A percentile compares a stretch with the other conserved stretches of the same genome.
These are phyloP conservation scores for Mycena indigotica DNA, from an alignment of 768 basidiomycete genomes.

Conservation along the genomic window DNA sequence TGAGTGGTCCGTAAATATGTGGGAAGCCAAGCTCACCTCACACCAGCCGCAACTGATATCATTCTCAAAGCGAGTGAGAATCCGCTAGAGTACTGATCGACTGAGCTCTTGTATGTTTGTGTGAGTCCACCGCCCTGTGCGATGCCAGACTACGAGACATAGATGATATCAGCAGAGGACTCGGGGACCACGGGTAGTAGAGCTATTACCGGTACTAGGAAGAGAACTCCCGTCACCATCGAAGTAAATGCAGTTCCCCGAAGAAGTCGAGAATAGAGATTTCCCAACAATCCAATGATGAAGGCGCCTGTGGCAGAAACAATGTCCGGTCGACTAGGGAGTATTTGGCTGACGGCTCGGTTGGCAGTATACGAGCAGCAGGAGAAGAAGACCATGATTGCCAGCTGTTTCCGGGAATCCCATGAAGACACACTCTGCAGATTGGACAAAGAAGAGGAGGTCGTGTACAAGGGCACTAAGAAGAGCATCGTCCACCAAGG, in stretches of 20 bases:
- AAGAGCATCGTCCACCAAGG: slow-evolving; percentile 82
- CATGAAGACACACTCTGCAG: slow-evolving; percentile 57
- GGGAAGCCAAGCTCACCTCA: not conserved
- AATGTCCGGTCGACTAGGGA: slow-evolving; percentile 71
- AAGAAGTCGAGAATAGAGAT: slow-evolving; percentile 74
- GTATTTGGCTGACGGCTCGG: slow-evolving; percentile 56
- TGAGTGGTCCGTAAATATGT: not conserved
- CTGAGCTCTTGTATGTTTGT: slow-evolving; percentile 59
- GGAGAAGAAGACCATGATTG: slow-evolving; percentile 78
- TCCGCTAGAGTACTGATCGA: slow-evolving; percentile 73
- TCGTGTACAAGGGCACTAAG: slow-evolving; percentile 77
- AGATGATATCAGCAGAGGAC: slow-evolving; percentile 11
- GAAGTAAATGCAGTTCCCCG: slow-evolving; percentile 85
- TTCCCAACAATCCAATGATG: slow-evolving; percentile 77
- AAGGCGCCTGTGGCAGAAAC: slow-evolving; percentile 80
- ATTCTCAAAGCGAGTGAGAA: slow-evolving; percentile 80
- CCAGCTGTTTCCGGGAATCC: slow-evolving; percentile 49
- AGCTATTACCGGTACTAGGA: slow-evolving; percentile 77
- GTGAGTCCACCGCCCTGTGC: slow-evolving; percentile 73
- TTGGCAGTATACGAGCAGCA: slow-evolving; percentile 76
- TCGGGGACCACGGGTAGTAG: not conserved
- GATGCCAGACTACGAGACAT: slow-evolving; percentile 61
- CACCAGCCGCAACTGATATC: slow-evolving; percentile 72
- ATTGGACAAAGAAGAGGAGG: slow-evolving; percentile 73
- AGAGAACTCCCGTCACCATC: slow-evolving; percentile 93